A percentile compares a stretch with the other conserved stretches of the same genome.
Evolutionary conservation across 352 stramenopile species (phyloP).

Genomic region (Globisporangium nodosum): DNA sequence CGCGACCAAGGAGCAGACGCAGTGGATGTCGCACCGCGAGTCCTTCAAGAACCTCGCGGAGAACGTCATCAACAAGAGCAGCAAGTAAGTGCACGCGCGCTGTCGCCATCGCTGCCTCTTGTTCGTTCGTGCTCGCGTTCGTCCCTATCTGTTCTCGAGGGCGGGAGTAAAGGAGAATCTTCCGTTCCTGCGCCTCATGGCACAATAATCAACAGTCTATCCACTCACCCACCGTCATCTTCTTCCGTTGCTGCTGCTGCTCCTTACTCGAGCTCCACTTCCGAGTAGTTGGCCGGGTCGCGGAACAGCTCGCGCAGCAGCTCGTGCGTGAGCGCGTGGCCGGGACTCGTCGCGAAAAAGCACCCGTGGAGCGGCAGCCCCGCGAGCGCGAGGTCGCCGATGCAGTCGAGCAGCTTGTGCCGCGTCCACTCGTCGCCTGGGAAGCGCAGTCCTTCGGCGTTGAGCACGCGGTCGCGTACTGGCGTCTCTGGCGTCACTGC

Average conservation of each 20-base stretch:
- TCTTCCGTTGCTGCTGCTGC: neutral
- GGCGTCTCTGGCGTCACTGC: neutral
- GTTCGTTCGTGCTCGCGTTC: conserved; percentile 27
- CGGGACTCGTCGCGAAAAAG: conserved; percentile 62
- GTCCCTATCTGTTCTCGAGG: neutral
- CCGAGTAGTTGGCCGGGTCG: conserved; percentile 38
- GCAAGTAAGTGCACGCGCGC: conserved; percentile 18
- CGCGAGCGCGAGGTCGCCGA: conserved; percentile 54
- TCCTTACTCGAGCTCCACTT: conserved; percentile 5
- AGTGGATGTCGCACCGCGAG: conserved; percentile 3
- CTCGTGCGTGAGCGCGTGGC: conserved; percentile 56
- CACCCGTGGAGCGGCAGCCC: conserved; percentile 55
- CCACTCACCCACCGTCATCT: neutral
- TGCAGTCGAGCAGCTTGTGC: conserved; percentile 72
- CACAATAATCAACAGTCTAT: neutral
- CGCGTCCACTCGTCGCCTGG: conserved; percentile 52
- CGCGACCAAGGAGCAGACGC: conserved; percentile 1
- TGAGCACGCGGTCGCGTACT: conserved; percentile 21
- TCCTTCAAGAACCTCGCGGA: neutral
- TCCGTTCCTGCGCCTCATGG: neutral
- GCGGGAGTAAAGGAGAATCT: too few species aligned
- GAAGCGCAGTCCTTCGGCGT: conserved; percentile 47
- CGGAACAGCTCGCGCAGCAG: conserved; percentile 45
- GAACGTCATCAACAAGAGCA: conserved; percentile 8
- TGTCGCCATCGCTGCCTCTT: neutral